These are phyloP conservation scores for Periconia digitata DNA, from an alignment of 2,329 filamentous ascomycete species.

Conservation along the genomic window DNA sequence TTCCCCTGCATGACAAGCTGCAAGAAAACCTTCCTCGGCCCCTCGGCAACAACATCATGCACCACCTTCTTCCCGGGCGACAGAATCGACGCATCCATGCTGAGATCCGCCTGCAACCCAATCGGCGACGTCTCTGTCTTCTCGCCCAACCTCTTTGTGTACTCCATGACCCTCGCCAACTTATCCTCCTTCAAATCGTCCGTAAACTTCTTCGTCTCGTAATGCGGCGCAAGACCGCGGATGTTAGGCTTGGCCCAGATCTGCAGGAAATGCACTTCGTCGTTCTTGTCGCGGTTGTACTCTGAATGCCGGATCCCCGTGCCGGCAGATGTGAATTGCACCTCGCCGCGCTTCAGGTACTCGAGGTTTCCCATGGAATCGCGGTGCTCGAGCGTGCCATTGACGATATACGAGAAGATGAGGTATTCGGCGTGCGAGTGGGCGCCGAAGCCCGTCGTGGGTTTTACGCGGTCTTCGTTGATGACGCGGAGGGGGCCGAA, in stretches of 20 bases:
- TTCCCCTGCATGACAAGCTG: conserved; percentile 71
- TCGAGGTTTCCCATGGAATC: conserved; percentile 74
- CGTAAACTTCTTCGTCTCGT: conserved; percentile 72
- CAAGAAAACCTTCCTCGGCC: conserved; percentile 72
- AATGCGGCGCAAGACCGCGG: conserved; percentile 69
- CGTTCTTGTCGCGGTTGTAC: conserved; percentile 71
- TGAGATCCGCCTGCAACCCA: conserved; percentile 80
- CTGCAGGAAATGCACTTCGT: conserved; percentile 81
- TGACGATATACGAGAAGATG: conserved; percentile 87
- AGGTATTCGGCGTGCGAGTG: conserved; percentile 85
- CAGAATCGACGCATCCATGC: conserved; percentile 78
- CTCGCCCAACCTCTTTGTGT: conserved; percentile 64
- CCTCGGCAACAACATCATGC: conserved; percentile 70
- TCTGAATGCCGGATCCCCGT: conserved; percentile 79
- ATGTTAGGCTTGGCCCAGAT: conserved; percentile 86
- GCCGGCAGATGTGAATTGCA: conserved; percentile 89
- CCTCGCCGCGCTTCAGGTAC: conserved; percentile 77
- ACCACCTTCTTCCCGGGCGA: conserved; percentile 65
- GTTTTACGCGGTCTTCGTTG: conserved; percentile 82
- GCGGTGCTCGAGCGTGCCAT: conserved; percentile 82
- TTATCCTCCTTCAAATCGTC: conserved; percentile 72
- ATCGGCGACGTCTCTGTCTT: conserved; percentile 67
- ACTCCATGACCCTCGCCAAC: conserved; percentile 76
- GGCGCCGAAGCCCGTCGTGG: conserved; percentile 76
- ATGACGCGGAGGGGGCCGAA: conserved; percentile 81